Evolutionary conservation across 331 rosid genomes (phyloP).

Genomic region (Acacia pycnantha): DNA sequence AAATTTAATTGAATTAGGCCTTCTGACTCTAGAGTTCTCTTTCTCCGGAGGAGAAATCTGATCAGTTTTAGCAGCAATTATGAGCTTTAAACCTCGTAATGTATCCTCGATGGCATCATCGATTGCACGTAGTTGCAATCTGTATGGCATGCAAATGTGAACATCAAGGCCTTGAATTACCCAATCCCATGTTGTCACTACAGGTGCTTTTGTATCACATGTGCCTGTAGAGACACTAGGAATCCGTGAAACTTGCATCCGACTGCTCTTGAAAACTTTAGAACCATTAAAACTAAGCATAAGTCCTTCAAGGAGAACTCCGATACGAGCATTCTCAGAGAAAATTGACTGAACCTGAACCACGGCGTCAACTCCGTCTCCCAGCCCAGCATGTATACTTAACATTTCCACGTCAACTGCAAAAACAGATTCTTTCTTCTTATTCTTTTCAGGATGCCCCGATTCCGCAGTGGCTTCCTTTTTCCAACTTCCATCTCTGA

Average conservation of each 20-base stretch:
- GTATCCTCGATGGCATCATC: conserved; percentile 94
- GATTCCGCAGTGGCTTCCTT: conserved; percentile 52
- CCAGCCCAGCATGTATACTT: conserved; percentile 78
- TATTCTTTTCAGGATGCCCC: conserved; percentile 64
- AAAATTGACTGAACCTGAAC: conserved; percentile 95
- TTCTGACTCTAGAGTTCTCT: conserved; percentile 68
- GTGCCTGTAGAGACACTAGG: conserved; percentile 63
- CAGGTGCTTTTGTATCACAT: conserved; percentile 53
- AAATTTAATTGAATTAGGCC: conserved; percentile 64
- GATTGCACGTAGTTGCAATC: conserved; percentile 94
- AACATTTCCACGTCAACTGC: conserved; percentile 93
- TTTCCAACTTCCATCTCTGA: conserved; percentile 51
- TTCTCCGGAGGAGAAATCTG: conserved; percentile 78
- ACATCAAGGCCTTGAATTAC: conserved; percentile 92
- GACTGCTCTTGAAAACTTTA: conserved; percentile 82
- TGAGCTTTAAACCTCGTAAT: conserved; percentile 83
- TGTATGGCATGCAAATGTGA: conserved; percentile 89
- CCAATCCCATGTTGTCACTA: conserved; percentile 81
- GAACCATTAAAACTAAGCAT: conserved; percentile 75
- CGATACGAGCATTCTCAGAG: conserved; percentile 96
- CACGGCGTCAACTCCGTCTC: conserved; percentile 93
- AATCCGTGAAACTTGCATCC: conserved; percentile 96
- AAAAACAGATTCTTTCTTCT: conserved; percentile 86
- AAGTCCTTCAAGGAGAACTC: conserved; percentile 97
- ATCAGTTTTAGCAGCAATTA: conserved; percentile 76